phyloP scores from a whole-genome alignment of 2,329 filamentous ascomycete species.

The Neophaeococcomyces aloes region DNA sequence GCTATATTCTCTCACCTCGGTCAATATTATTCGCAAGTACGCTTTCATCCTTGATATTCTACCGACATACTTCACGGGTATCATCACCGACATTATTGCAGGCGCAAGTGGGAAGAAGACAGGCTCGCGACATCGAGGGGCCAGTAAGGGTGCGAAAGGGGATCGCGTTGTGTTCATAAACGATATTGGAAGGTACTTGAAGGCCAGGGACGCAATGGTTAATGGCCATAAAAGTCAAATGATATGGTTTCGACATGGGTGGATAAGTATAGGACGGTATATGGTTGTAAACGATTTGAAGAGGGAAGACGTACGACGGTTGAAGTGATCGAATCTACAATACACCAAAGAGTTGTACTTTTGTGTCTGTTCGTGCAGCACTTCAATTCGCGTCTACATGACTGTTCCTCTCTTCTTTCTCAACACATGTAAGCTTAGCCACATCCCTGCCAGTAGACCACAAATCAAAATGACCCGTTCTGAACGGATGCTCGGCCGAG shows the following conservation, averaged over 20 bases:
- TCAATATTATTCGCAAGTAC: conserved; percentile 71
- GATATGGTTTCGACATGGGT: conserved; percentile 96
- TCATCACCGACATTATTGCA: conserved; percentile 29
- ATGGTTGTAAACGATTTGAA: conserved; percentile 90
- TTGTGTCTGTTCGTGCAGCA: no score
- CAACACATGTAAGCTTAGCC: no score
- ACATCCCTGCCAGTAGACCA: no score
- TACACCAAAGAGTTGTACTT: background rate
- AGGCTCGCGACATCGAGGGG: conserved; percentile 10
- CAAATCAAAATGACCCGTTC: no score
- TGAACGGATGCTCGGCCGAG: no score
- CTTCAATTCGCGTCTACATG: no score
- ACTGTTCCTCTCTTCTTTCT: no score
- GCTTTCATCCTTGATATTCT: conserved; percentile 62
- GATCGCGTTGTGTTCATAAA: conserved; percentile 60
- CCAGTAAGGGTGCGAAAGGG: conserved; percentile 33
- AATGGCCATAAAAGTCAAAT: conserved; percentile 88
- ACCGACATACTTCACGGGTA: conserved; percentile 53
- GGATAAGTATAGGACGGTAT: conserved; percentile 83
- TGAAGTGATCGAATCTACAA: background rate
- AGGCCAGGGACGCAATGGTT: conserved; percentile 78
- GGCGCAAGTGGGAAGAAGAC: conserved; percentile 12
- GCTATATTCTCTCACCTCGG: conserved; percentile 72
- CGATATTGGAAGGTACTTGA: conserved; percentile 51
- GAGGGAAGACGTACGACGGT: conserved; percentile 32